These are phyloP conservation scores for Exutisphaerella laricina DNA, from an alignment of 2,329 filamentous ascomycete species.

Conservation along the genomic window DNA sequence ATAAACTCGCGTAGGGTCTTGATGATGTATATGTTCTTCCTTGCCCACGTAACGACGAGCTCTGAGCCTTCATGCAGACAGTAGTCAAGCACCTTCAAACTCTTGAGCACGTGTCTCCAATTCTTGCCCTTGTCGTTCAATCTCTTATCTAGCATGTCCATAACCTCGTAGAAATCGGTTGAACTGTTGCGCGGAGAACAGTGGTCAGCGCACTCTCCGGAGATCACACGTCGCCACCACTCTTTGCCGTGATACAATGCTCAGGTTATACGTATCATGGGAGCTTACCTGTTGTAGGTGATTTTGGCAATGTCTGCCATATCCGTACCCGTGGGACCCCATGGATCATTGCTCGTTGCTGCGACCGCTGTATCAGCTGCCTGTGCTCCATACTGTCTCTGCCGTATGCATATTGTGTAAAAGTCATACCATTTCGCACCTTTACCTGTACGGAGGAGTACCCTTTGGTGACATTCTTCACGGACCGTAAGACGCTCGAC, in stretches of 20 bases:
- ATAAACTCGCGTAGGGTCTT: conserved; percentile 97
- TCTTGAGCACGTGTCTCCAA: conserved; percentile 97
- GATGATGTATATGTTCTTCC: conserved; percentile 98
- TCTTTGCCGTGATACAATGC: no score
- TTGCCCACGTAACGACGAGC: conserved; percentile 93
- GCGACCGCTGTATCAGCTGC: conserved; percentile 21
- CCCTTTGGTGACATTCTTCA: conserved; percentile 99
- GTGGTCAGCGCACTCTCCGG: no score
- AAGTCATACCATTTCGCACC: conserved; percentile 80
- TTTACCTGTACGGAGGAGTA: conserved; percentile 97
- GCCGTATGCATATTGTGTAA: background rate
- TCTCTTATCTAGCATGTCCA: conserved; percentile 99
- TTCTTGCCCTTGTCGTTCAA: conserved; percentile 99
- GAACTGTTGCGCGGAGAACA: no score
- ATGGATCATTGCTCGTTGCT: conserved; percentile 99
- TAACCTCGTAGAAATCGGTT: conserved; percentile 98
- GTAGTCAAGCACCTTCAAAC: conserved; percentile 95
- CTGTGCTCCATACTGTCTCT: conserved; percentile 26
- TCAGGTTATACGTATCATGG: no score
- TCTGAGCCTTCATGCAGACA: conserved; percentile 96
- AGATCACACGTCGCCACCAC: no score
- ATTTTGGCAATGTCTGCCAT: conserved; percentile 98
- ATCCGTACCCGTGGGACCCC: conserved; percentile 95
- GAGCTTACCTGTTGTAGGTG: conserved; percentile 90
- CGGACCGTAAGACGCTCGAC: conserved; percentile 95